Conservation (phyloP, 208 protist species). For the Acanthamoeba culbertsoni region DNA sequence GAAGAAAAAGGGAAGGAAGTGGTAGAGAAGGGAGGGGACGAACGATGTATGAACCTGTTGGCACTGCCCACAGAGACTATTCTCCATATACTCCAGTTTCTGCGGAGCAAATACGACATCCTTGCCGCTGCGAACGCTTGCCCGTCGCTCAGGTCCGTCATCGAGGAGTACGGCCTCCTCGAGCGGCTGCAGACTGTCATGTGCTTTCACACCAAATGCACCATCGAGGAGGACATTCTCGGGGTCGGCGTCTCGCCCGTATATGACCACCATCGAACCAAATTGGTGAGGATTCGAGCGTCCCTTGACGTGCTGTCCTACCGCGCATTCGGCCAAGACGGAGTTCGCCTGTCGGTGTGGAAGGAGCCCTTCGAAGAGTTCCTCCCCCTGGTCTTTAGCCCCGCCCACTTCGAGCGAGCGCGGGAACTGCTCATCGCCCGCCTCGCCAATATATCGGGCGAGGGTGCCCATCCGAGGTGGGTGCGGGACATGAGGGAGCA, state of each 20-base stretch:
- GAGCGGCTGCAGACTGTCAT: neutral
- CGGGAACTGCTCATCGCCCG: neutral
- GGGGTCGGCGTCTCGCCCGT: neutral
- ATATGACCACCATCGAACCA: neutral
- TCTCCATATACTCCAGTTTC: neutral
- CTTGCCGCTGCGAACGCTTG: neutral
- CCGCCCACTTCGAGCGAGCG: neutral
- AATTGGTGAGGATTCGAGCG: neutral
- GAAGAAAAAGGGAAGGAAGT: neutral
- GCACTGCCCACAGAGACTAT: neutral
- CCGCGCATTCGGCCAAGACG: neutral
- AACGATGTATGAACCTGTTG: neutral
- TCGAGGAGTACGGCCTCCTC: slow-evolving; percentile 20
- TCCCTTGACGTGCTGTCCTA: slow-evolving; percentile 25
- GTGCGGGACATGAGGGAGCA: neutral
- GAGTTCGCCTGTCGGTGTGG: slow-evolving; percentile 34
- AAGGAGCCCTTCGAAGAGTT: neutral
- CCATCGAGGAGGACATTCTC: slow-evolving; percentile 2
- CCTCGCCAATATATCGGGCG: neutral
- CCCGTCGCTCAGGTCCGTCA: neutral
- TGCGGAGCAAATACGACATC: neutral
- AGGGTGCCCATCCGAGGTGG: neutral
- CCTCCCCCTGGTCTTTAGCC: neutral
- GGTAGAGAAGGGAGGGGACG: neutral
- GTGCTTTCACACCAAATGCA: slow-evolving; percentile 46